phyloP scores from a whole-genome alignment of 164 flowering plant species.

The Cinnamomum chago region DNA sequence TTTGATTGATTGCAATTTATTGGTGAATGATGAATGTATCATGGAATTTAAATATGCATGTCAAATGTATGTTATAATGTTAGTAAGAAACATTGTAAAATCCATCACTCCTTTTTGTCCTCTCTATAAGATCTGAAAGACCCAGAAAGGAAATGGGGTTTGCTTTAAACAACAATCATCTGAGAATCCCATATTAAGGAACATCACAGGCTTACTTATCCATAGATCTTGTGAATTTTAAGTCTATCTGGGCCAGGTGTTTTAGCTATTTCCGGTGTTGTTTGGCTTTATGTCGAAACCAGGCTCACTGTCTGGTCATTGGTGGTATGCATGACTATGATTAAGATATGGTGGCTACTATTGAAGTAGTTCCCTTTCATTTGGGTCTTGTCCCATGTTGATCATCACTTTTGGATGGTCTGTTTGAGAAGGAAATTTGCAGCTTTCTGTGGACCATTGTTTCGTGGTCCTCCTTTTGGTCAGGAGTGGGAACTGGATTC shows the following conservation, averaged over 20 bases:
- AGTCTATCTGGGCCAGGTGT: conserved; percentile 57
- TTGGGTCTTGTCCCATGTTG: neutral
- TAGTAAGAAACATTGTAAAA: no score
- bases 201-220: no score
- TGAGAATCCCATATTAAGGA: no score
- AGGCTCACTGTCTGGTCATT: conserved; percentile 89
- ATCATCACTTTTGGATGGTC: neutral
- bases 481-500: neutral
- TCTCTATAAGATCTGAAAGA: no score
- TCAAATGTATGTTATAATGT: no score
- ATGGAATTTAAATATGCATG: no score
- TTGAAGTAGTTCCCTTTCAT: conserved; percentile 34
- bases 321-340: conserved; percentile 54
- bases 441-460: neutral
- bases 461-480: neutral
- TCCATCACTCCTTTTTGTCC: no score
- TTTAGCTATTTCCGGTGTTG: conserved; percentile 58
- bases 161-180: no score
- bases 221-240: conserved; percentile 7
- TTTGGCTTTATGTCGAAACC: conserved; percentile 74
- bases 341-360: conserved; percentile 78
- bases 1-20: no score
- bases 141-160: no score
- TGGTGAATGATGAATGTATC: no score
- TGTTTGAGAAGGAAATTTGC: neutral